Base-by-base conservation (phyloP, 1,284 basidiomycete species). In the Veloporphyrellus conicus region DNA sequence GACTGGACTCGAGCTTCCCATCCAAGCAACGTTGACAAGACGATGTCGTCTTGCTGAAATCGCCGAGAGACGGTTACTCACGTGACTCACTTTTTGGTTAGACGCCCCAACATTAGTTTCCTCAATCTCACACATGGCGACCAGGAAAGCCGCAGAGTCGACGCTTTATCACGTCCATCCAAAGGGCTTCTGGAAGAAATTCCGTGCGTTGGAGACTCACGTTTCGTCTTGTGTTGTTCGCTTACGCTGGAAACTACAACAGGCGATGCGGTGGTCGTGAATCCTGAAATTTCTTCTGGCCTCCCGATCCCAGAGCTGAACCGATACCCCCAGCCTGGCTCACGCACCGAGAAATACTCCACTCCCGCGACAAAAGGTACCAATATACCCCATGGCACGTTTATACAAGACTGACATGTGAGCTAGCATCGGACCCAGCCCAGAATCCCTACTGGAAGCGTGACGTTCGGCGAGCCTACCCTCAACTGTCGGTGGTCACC, bases 361-460 rank as follows among this genome's bases (percentile, higher is more conserved):
- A 88, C 87, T 0, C 90, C 93, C 12, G 91, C 93, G 2, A 93
- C 90, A 3, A 86, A 87, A 74, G 92, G 89, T 82, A 59, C 47
- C 72, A 62, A 33, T 55, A 59, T n/a, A 41, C 50, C 40, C 56
- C 4, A 16, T 23, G 19, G 5, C 27, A 12, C 20, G 1, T 25
- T 22, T 35, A 23, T 36, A 39, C 32, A 4, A 31, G 25, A 43
- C 38, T 51, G 47, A 50, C 50, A 22, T 20, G 15, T 37, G 47
- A 28, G 39, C 45, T 55, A 90, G 87, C 88, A 18, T 90, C 87
- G 41, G 88, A 90, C 67, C 78, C 78, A 39, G 87, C 88, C 19
- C 76, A 88, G 71, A 90, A 90, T 68, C 87, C 86, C 54, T 97
- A 97, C 79, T 92, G 85, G 84, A 91, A 93, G 71, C 90, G 93